Percentiles rank a stretch among this genome's conserved stretches.
Evolutionary conservation across 805 yeast species (phyloP).

Genomic region (Nakazawaea anatomiae): DNA sequence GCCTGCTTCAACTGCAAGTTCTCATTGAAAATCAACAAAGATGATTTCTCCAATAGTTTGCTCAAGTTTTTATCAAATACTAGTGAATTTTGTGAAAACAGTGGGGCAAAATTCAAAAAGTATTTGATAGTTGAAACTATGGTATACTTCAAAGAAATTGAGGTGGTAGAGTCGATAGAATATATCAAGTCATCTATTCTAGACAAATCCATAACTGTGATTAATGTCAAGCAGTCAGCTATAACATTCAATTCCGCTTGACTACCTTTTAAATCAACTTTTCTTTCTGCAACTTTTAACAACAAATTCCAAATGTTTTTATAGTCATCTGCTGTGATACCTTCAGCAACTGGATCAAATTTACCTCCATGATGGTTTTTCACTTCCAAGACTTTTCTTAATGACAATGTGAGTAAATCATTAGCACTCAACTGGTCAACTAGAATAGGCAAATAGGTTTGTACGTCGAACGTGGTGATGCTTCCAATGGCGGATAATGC

Average conservation of each 20-base stretch:
- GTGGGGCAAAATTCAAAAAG: conserved; percentile 11
- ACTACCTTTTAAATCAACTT: conserved; percentile 3
- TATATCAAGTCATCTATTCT: conserved; percentile 12
- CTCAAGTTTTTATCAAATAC: conserved; percentile 12
- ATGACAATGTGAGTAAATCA: conserved; percentile 23
- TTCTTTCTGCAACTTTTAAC: background rate
- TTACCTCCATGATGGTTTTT: conserved; percentile 9
- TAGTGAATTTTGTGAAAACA: conserved; percentile 3
- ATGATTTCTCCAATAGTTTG: conserved; percentile 18
- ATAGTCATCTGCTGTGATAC: conserved; percentile 17
- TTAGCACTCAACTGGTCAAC: conserved; percentile 23
- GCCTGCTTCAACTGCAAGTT: conserved; percentile 53
- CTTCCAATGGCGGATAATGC: conserved; percentile 52
- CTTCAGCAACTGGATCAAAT: conserved; percentile 19
- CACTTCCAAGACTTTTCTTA: conserved; percentile 13
- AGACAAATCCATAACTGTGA: conserved; percentile 12
- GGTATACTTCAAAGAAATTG: conserved; percentile 16
- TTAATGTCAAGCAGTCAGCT: conserved; percentile 19
- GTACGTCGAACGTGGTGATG: conserved; percentile 33
- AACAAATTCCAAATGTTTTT: conserved; percentile 7
- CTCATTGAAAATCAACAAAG: conserved; percentile 19
- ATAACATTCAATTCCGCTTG: conserved; percentile 17
- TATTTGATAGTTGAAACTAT: conserved; percentile 24
- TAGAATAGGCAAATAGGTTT: conserved; percentile 31
- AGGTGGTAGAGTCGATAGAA: conserved; percentile 11